Base-by-base conservation (phyloP, 2,329 filamentous ascomycete genomes). In the Sordariomycetes sp. region DNA sequence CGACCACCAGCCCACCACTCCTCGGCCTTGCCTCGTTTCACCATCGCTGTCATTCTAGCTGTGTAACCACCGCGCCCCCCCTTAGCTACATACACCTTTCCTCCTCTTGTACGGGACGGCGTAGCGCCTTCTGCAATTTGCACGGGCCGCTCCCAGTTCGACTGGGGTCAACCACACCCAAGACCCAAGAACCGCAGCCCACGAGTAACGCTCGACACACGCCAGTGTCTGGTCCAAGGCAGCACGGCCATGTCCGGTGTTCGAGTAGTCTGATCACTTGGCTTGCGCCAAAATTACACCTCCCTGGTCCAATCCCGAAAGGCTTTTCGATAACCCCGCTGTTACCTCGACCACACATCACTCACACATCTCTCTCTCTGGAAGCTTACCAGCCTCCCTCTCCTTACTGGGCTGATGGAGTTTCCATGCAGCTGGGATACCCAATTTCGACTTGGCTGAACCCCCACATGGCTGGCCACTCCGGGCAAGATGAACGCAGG, bases 401-500 rank as follows among this genome's bases (percentile, higher is more conserved):
- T 17, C 16, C 28, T 17, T n/a, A 11, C 15, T 15, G 28, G 8
- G 28, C 28, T 30, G 28, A 30, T 30, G 28, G 28, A 8, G 28
- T 6, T 10, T n/a, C 28, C 28, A 17, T 30, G 28, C 8, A 8
- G 28, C 15, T 30, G 15, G 28, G 28, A 20, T 17, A 17, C 28
- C 14, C 15, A 30, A 30, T 30, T 30, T 30, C 28, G 17, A 8
- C 17, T 25, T 26, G 10, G 23, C n/a, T 17, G 15, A 10, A 17
- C 30, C 30, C 31, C 19, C 31, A 33, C 31, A n/a, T n/a, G n/a
- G n/a, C n/a, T 19, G 16, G 15, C 21, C 21, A 32, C 16, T 7
- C 12, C 16, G 21, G 21, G 21, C 31, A 33, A 33, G 21, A 33
- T 33, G 31, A 16, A 24, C 12, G 18, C 23, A 33, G 20, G 31